phyloP scores from a whole-genome alignment of 2,329 filamentous ascomycete genomes.

The Aspergillus novoparasiticus region DNA sequence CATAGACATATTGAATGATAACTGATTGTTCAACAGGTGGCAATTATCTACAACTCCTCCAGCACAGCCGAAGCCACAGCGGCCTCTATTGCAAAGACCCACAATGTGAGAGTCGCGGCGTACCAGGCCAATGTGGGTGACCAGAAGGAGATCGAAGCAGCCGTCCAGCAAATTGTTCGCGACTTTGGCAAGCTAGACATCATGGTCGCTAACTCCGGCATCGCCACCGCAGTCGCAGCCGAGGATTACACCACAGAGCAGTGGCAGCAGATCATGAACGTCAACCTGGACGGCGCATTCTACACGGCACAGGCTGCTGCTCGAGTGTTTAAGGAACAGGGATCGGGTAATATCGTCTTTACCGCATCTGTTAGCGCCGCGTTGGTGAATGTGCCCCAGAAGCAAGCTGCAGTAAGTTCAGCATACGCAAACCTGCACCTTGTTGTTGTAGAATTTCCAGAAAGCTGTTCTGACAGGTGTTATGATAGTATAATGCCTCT shows the following conservation, averaged over 20 bases:
- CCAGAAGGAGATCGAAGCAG: conserved; percentile 32
- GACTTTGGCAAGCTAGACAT: conserved; percentile 51
- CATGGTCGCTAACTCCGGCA: conserved; percentile 51
- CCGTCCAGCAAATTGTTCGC: conserved; percentile 35
- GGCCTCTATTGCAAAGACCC: conserved; percentile 28
- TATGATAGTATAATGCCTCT: conserved; percentile 39
- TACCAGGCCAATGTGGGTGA: conserved; percentile 38
- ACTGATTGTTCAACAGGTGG: conserved; percentile 25
- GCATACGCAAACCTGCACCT: neutral
- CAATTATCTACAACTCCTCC: conserved; percentile 36
- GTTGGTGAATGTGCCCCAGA: conserved; percentile 45
- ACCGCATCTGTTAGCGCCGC: conserved; percentile 42
- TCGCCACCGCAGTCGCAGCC: conserved; percentile 31
- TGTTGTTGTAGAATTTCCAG: neutral
- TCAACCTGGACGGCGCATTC: conserved; percentile 44
- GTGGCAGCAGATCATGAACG: conserved; percentile 43
- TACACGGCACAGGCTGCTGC: conserved; percentile 43
- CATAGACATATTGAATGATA: neutral
- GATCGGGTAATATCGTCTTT: conserved; percentile 41
- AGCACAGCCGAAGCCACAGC: conserved; percentile 28
- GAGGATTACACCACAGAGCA: conserved; percentile 43
- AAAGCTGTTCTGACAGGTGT: neutral
- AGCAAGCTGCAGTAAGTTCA: conserved; percentile 35
- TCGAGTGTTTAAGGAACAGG: conserved; percentile 39
- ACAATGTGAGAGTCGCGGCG: conserved; percentile 34